Base-by-base conservation (phyloP, 805 yeast species). In the Vanderwaltozyma yarrowii region DNA sequence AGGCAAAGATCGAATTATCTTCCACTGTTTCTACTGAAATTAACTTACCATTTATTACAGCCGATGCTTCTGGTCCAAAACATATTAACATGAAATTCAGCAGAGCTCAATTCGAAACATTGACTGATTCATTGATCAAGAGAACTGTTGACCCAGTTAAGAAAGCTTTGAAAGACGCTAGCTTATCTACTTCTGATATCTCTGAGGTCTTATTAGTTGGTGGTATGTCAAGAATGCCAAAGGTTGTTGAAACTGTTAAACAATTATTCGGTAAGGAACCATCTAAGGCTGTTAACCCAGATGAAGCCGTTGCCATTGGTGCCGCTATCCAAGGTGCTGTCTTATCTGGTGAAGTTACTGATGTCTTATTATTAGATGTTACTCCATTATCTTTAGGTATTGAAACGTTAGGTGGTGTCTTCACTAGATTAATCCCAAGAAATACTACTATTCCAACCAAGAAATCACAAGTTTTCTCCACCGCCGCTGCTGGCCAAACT, bases 261-360 rank as follows among this genome's bases (percentile, higher is more conserved):
- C 86, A 19, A 19, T 35, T 35, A 25, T 35, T 35, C 61, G 96
- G 96, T 68, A 88, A 88, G 76, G 88, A 85, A 70, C 83, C 86
- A 66, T 92, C 85, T 73, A 88, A 85, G 74, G 81, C 94, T 52
- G 88, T 87, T 70, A 87, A 87, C 87, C 96, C 96, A 54, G 96
- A 87, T 74, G 96, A 87, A 76, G 96, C 96, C 64, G 96, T 87
- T 67, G 96, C 96, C 61, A 86, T 86, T 76, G 96, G 96, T 80
- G 97, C 97, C 61, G 96, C 97, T 61, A 96, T 88, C 60, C 96
- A 88, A 76, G 97, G 95, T 74, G 96, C 96, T 65, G 85, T 89
- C 72, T 77, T 88, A 70, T 83, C 96, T 55, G 95, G 95, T 73
- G 87, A 74, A 69, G 76, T 85, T 46, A 80, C 86, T 50, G 96